A percentile compares a stretch with the other conserved stretches of the same genome.
Conservation (phyloP, 2,329 filamentous ascomycete genomes). For the Thelonectria discophora region DNA sequence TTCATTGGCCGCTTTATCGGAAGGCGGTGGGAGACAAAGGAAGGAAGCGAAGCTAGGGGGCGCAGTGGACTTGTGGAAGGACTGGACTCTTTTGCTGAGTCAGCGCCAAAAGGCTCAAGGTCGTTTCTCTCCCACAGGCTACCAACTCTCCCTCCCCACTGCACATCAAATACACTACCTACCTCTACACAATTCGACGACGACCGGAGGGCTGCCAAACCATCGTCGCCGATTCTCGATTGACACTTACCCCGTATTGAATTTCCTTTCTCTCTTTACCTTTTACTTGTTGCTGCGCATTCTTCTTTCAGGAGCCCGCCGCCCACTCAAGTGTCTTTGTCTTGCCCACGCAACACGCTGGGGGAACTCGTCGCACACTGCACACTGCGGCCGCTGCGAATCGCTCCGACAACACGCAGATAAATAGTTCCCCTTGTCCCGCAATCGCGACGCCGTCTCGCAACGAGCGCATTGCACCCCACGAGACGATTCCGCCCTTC, state of each 20-base stretch:
- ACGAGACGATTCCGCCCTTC: not conserved
- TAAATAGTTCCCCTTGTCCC: not conserved
- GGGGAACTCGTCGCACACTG: too few species aligned
- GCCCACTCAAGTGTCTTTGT: conserved; percentile 19
- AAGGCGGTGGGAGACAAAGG: too few species aligned
- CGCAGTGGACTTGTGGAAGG: conserved; percentile 8
- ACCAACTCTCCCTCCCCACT: conserved; percentile 49
- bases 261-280: conserved; percentile 8
- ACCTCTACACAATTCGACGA: conserved; percentile 26
- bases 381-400: conserved; percentile 9
- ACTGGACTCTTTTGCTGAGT: conserved; percentile 33
- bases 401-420: conserved; percentile 11
- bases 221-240: conserved; percentile 18
- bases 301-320: conserved; percentile 16
- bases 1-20: too few species aligned
- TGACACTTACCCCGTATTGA: conserved; percentile 13
- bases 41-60: not conserved
- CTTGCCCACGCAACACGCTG: conserved; percentile 11
- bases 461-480: not conserved
- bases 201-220: conserved; percentile 17
- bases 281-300: conserved; percentile 17
- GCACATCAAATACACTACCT: conserved; percentile 43
- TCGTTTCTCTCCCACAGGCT: conserved; percentile 43
- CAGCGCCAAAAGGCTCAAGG: conserved; percentile 26
- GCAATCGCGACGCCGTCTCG: not conserved